Percentiles rank a stretch among this genome's conserved stretches.
These are phyloP conservation scores for Agaricales sp. DNA, from an alignment of 1,284 basidiomycete genomes.

Conservation along the genomic window DNA sequence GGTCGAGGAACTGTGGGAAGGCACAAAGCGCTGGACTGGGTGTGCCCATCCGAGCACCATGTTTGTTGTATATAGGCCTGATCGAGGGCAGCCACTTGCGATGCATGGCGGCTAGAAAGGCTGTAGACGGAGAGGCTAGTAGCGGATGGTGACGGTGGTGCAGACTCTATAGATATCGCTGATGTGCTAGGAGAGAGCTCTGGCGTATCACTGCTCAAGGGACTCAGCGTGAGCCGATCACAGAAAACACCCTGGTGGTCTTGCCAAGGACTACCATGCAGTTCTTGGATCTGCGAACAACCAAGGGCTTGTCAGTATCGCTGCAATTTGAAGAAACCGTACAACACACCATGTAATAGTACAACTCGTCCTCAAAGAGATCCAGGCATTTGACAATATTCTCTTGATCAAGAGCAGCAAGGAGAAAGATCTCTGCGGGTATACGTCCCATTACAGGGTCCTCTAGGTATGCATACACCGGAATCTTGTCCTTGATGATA, in stretches of 20 bases:
- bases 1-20: conserved; percentile 24
- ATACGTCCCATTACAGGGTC: conserved; percentile 51
- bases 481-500: conserved; percentile 79
- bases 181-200: background rate
- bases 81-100: background rate
- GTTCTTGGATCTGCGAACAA: conserved; percentile 68
- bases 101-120: background rate
- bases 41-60: background rate
- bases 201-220: background rate
- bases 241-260: conserved; percentile 21
- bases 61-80: background rate
- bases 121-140: background rate
- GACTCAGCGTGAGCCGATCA: background rate
- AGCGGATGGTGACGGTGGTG: background rate
- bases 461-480: conserved; percentile 70
- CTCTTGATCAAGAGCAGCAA: conserved; percentile 67
- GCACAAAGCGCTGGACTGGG: background rate
- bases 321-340: conserved; percentile 1
- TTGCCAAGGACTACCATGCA: conserved; percentile 84
- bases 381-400: conserved; percentile 79
- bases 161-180: conserved; percentile 3
- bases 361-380: conserved; percentile 73
- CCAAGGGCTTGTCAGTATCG: conserved; percentile 1
- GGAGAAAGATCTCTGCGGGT: conserved; percentile 75
- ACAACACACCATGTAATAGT: conserved; percentile 74